Conservation (phyloP, 768 basidiomycete genomes). For the Termitomyces eurrhizus region DNA sequence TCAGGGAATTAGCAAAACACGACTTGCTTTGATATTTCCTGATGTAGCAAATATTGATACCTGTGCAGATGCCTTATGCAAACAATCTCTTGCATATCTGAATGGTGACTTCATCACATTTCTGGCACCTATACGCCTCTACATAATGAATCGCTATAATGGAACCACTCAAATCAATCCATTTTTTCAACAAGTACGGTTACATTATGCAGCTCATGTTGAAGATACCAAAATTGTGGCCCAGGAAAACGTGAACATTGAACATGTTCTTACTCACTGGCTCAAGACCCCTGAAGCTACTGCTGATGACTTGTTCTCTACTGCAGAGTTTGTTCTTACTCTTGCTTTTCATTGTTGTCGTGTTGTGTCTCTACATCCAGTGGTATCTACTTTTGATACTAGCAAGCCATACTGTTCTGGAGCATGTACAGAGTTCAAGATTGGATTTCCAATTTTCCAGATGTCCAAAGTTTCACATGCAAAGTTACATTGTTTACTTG, state of each 20-base stretch:
- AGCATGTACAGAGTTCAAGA: background rate
- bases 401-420: background rate
- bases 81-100: background rate
- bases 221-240: background rate
- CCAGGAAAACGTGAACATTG: background rate
- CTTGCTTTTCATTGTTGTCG: background rate
- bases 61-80: background rate
- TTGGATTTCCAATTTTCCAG: too few relatives aligned
- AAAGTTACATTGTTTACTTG: background rate
- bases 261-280: background rate
- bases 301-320: background rate
- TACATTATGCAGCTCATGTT: background rate
- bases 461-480: background rate
- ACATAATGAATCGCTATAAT: background rate
- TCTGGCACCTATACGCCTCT: background rate
- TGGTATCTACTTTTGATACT: background rate
- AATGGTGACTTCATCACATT: background rate
- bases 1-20: too few relatives aligned
- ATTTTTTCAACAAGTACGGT: background rate
- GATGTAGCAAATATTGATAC: background rate
- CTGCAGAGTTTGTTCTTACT: background rate
- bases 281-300: background rate
- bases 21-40: background rate
- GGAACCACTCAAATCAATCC: background rate
- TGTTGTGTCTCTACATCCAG: background rate